Conservation (phyloP, 371 early-diverging fungal species). For the Dichotomocladium elegans region DNA sequence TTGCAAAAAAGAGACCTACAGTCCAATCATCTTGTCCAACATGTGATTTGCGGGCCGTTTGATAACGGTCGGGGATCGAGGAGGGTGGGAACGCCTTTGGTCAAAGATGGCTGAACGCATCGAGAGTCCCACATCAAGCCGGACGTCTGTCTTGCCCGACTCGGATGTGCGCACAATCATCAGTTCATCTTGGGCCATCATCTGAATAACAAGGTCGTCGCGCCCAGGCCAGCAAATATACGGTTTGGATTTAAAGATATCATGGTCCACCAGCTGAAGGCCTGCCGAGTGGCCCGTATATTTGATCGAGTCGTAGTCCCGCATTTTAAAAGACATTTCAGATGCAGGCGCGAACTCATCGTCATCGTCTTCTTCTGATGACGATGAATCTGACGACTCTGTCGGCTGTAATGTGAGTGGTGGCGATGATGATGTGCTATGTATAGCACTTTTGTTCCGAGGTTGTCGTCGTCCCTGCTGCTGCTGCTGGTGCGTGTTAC, state of each 20-base stretch:
- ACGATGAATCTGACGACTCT: slow-evolving; percentile 11
- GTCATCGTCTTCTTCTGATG: slow-evolving; percentile 23
- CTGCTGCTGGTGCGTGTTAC: background rate
- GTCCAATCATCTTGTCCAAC: slow-evolving; percentile 16
- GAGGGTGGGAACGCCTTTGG: slow-evolving; percentile 3
- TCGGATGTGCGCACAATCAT: slow-evolving; percentile 32
- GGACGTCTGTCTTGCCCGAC: slow-evolving; percentile 17
- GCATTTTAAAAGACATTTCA: background rate
- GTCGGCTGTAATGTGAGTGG: too few species aligned
- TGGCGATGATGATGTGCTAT: too few species aligned
- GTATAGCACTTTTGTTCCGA: too few species aligned
- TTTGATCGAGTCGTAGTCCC: slow-evolving; percentile 42
- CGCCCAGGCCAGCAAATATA: slow-evolving; percentile 38
- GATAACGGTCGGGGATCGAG: slow-evolving; percentile 2
- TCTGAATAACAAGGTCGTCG: slow-evolving; percentile 29
- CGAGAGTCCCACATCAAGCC: slow-evolving; percentile 37
- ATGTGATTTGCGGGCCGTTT: slow-evolving; percentile 12
- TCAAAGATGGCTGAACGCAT: slow-evolving; percentile 27
- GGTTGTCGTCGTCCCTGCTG: too few species aligned
- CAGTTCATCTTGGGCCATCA: slow-evolving; percentile 38
- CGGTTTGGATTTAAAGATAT: slow-evolving; percentile 32
- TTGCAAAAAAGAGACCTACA: slow-evolving; percentile 16
- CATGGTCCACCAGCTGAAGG: slow-evolving; percentile 24
- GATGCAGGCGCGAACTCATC: slow-evolving; percentile 16
- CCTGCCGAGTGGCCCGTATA: slow-evolving; percentile 46